Conservation (phyloP, 805 yeast genomes). For the Ogataea philodendri region DNA sequence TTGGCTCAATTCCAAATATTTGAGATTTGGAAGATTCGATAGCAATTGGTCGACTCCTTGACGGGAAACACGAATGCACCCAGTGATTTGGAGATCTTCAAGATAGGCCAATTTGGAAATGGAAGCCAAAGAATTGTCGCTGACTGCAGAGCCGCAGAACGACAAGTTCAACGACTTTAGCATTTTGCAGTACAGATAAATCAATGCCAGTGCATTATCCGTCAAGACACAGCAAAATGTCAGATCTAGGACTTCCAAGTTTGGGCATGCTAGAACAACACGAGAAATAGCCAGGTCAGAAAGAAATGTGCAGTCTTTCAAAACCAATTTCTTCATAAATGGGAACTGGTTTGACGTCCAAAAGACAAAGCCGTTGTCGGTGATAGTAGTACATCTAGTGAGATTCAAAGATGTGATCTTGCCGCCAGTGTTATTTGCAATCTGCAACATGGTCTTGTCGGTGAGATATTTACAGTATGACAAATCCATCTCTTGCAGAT, state of each 20-base stretch:
- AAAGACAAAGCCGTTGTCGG: slow-evolving; percentile 67
- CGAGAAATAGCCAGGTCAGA: slow-evolving; percentile 63
- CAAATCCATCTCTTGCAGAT: slow-evolving; percentile 50
- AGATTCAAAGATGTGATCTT: slow-evolving; percentile 57
- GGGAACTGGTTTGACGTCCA: slow-evolving; percentile 63
- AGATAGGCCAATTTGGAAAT: slow-evolving; percentile 54
- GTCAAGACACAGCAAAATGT: slow-evolving; percentile 76
- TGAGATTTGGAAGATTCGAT: slow-evolving; percentile 52
- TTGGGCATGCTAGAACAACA: slow-evolving; percentile 59
- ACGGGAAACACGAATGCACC: slow-evolving; percentile 74
- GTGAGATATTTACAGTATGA: slow-evolving; percentile 79
- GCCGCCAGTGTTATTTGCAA: slow-evolving; percentile 57
- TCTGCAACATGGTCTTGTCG: slow-evolving; percentile 61
- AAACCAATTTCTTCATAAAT: slow-evolving; percentile 47
- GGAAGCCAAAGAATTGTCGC: slow-evolving; percentile 64
- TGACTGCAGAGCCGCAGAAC: slow-evolving; percentile 78
- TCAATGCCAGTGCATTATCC: slow-evolving; percentile 64
- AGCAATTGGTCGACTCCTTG: slow-evolving; percentile 71
- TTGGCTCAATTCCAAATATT: slow-evolving; percentile 60
- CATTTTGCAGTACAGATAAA: slow-evolving; percentile 63
- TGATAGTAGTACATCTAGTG: slow-evolving; percentile 74
- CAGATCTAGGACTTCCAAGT: slow-evolving; percentile 54
- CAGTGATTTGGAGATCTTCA: slow-evolving; percentile 52
- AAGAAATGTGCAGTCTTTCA: slow-evolving; percentile 73
- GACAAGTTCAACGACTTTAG: slow-evolving; percentile 55